A percentile compares a stretch with the other conserved stretches of the same genome.
phyloP scores from a whole-genome alignment of 1,284 basidiomycete genomes.

The Sanghuangporus weigelae region DNA sequence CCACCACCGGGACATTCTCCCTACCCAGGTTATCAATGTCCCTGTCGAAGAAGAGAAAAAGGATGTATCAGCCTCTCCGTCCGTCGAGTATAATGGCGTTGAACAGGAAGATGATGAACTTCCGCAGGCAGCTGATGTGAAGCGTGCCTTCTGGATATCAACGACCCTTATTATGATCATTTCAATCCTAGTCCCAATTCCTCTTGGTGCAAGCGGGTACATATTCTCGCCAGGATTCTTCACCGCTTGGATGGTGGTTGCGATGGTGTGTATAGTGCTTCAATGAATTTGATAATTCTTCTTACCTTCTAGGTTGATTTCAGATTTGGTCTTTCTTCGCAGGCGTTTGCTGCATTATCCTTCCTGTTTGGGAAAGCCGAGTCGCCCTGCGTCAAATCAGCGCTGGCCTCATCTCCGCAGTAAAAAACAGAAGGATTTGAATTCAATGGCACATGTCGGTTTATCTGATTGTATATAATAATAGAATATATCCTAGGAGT shows the following conservation, averaged over 20 bases:
- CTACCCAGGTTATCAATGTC: conserved; percentile 14
- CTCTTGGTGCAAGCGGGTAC: conserved; percentile 49
- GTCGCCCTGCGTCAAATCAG: background rate
- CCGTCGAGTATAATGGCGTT: background rate
- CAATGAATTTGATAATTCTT: background rate
- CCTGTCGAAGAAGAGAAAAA: conserved; percentile 19
- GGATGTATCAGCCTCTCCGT: conserved; percentile 7
- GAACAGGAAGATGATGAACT: conserved; percentile 11
- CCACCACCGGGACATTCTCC: background rate
- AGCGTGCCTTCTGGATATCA: conserved; percentile 38
- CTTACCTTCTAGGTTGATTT: background rate
- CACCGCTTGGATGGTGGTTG: conserved; percentile 45
- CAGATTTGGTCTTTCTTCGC: conserved; percentile 44
- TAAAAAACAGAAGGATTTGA: background rate
- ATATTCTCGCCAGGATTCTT: conserved; percentile 45
- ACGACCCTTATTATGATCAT: conserved; percentile 37
- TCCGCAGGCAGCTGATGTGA: conserved; percentile 31
- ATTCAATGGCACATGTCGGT: background rate
- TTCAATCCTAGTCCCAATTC: conserved; percentile 32
- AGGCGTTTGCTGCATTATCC: conserved; percentile 41
- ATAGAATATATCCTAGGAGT: background rate
- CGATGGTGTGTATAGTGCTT: conserved; percentile 28
- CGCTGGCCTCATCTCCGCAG: background rate
- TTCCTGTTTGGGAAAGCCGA: conserved; percentile 40
- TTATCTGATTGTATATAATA: background rate